Evolutionary conservation across 2,329 filamentous ascomycete species (phyloP).

Genomic region (Podosphaera leucotricha): DNA sequence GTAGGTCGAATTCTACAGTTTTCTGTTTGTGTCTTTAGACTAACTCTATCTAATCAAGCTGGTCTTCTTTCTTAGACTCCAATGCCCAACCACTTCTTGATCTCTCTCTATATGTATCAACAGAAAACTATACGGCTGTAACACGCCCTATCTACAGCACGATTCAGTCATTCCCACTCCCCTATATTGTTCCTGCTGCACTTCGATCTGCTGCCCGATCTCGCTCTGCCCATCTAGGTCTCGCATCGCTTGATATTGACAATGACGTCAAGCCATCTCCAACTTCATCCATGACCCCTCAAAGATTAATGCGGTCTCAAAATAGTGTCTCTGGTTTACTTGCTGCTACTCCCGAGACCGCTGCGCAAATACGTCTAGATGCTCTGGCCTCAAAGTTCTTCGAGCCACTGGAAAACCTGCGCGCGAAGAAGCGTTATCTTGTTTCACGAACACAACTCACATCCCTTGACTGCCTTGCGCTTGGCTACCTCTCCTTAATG

Average conservation of each 20-base stretch:
- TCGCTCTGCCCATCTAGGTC: conserved; percentile 44
- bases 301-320: conserved; percentile 15
- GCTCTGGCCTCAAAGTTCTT: conserved; percentile 48
- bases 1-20: conserved; percentile 16
- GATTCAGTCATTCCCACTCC: conserved; percentile 65
- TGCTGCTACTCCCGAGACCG: conserved; percentile 45
- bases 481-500: conserved; percentile 61
- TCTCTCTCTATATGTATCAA: conserved; percentile 73
- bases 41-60: conserved; percentile 16
- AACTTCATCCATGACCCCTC: conserved; percentile 13
- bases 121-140: conserved; percentile 56
- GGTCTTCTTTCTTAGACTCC: conserved; percentile 46
- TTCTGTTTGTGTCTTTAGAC: not conserved
- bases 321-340: conserved; percentile 29
- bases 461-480: conserved; percentile 54
- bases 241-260: conserved; percentile 44
- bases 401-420: conserved; percentile 41
- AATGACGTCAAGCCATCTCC: conserved; percentile 16
- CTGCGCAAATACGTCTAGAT: conserved; percentile 52
- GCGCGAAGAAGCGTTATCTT: conserved; percentile 31
- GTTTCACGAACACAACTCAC: conserved; percentile 28
- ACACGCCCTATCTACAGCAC: conserved; percentile 63
- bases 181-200: conserved; percentile 61
- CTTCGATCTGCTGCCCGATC: conserved; percentile 46
- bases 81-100: conserved; percentile 60